Percentiles rank a stretch among this genome's conserved stretches.
phyloP scores from a whole-genome alignment of 345 rosid species.

The Xanthoceras sorbifolium region DNA sequence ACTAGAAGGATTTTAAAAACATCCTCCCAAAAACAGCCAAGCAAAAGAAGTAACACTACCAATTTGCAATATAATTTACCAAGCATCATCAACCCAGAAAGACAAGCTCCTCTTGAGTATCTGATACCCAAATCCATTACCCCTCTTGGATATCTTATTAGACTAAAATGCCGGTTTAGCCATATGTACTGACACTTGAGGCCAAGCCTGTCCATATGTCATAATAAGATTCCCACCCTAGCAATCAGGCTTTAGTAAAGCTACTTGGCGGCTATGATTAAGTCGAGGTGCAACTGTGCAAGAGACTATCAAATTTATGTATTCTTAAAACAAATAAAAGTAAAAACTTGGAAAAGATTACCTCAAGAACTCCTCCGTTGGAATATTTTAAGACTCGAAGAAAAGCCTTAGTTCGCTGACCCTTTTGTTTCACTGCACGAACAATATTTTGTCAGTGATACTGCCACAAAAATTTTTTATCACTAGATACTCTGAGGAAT shows the following conservation, averaged over 20 bases:
- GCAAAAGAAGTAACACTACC: neutral
- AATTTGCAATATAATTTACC: neutral
- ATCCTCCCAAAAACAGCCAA: neutral
- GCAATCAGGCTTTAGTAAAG: neutral
- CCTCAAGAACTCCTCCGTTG: constrained; percentile 97
- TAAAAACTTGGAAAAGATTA: constrained; percentile 32
- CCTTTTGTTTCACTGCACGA: constrained; percentile 73
- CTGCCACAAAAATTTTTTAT: neutral
- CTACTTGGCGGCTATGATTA: neutral
- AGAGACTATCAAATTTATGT: neutral
- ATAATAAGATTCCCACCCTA: neutral
- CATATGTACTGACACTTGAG: neutral
- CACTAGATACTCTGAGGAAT: constrained; percentile 8
- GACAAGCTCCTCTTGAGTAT: constrained; percentile 1
- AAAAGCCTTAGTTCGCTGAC: constrained; percentile 72
- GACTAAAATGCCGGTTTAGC: neutral
- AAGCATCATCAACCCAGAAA: neutral
- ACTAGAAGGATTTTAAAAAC: neutral
- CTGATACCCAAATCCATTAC: constrained; percentile 5
- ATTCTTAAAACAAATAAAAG: neutral
- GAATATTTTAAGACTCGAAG: constrained; percentile 95
- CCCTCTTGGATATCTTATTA: neutral
- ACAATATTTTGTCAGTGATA: constrained; percentile 15
- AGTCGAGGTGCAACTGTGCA: constrained; percentile 8
- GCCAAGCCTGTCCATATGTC: neutral